Evolutionary conservation across 371 early-diverging fungal genomes (phyloP).

Genomic region (Actinomucor elegans): DNA sequence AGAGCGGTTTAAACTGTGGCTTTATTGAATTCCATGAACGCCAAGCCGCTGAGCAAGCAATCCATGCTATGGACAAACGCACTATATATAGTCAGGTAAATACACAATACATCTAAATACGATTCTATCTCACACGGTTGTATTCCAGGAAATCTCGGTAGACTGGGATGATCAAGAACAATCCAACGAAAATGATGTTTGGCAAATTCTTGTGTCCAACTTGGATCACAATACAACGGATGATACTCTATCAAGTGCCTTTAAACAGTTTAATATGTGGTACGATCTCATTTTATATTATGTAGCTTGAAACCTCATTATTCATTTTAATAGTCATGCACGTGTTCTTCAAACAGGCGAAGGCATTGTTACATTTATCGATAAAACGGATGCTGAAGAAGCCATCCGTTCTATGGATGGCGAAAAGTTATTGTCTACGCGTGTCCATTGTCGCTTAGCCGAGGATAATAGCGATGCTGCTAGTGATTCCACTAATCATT

Average conservation of each 20-base stretch:
- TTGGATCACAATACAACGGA: conserved; percentile 80
- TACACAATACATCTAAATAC: neutral
- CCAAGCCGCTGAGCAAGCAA: conserved; percentile 68
- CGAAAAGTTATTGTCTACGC: conserved; percentile 55
- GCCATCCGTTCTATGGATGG: conserved; percentile 83
- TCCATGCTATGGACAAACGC: conserved; percentile 75
- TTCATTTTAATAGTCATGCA: conserved; percentile 71
- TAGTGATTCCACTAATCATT: conserved; percentile 1
- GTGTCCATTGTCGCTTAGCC: conserved; percentile 70
- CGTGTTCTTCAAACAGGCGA: conserved; percentile 83
- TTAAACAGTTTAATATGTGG: conserved; percentile 75
- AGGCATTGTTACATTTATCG: conserved; percentile 82
- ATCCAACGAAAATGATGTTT: conserved; percentile 49
- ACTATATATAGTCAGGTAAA: conserved; percentile 54
- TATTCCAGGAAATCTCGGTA: conserved; percentile 25
- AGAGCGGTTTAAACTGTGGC: conserved; percentile 70
- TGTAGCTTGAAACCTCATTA: too few species aligned
- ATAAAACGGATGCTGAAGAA: conserved; percentile 75
- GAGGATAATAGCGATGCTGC: conserved; percentile 7
- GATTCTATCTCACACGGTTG: neutral
- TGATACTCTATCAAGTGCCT: conserved; percentile 69
- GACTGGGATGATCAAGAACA: conserved; percentile 22
- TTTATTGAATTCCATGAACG: conserved; percentile 79
- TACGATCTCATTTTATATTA: too few species aligned
- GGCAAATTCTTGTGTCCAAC: conserved; percentile 79